Conservation (phyloP, 2,329 filamentous ascomycete species). For the Verticillium isaacii region DNA sequence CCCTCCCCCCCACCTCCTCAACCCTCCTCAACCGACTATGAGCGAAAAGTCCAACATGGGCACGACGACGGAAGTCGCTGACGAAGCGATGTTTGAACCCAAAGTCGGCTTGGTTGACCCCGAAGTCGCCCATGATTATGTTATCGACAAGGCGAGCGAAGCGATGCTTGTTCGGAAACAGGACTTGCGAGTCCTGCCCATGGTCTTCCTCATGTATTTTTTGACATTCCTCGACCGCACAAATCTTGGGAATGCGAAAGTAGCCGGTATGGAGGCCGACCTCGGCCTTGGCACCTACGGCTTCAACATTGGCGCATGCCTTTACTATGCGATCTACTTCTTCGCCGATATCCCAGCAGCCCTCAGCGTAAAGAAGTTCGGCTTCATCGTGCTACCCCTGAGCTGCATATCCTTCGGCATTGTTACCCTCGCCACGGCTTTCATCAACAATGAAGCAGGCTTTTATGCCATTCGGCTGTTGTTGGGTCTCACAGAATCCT, state of each 20-base stretch:
- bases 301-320: conserved; percentile 14
- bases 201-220: conserved; percentile 53
- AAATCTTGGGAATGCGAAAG: conserved; percentile 44
- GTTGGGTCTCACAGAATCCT: conserved; percentile 58
- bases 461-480: conserved; percentile 54
- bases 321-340: conserved; percentile 17
- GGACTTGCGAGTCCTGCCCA: conserved; percentile 27
- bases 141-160: conserved; percentile 14
- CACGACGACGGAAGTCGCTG: background rate
- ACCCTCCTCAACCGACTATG: background rate
- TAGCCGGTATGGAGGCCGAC: conserved; percentile 25
- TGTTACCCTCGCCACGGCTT: conserved; percentile 54
- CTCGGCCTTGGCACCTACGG: conserved; percentile 34
- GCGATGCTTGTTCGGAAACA: conserved; percentile 18
- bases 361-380: conserved; percentile 14
- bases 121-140: conserved; percentile 10
- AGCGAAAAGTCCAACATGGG: background rate
- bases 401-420: conserved; percentile 49
- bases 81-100: background rate
- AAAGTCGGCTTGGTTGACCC: conserved; percentile 7
- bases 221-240: conserved; percentile 51
- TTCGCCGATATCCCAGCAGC: conserved; percentile 14
- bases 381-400: conserved; percentile 14
- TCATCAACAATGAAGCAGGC: conserved; percentile 44
- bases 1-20: too few species aligned